Base-by-base conservation (phyloP, 2,329 filamentous ascomycete species). In the Elsinoe batatas region DNA sequence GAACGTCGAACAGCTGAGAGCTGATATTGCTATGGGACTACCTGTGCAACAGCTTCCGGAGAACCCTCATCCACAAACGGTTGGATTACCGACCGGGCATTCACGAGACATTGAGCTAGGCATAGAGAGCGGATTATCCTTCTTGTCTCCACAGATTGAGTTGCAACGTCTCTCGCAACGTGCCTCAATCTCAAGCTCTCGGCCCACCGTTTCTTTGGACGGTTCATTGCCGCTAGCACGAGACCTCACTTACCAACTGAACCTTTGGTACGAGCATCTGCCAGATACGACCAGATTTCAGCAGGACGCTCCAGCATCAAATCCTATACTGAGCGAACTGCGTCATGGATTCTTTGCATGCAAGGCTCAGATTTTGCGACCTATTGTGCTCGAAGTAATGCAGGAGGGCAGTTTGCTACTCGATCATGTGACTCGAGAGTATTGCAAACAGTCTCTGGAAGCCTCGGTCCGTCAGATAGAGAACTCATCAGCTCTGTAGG, bases 51-150 rank as follows among this genome's bases (percentile, higher is more conserved):
- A 20, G 17, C n/a, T n/a, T 30, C 11, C 40, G n/a, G 22, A 33
- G 15, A 35, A 32, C 22, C n/a, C 18, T 20, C 5, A 13, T 11
- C 53, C 17, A 10, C 36, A 33, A 30, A 33, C 20, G 15, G 8
- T 54, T 12, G 51, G 37, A n/a, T 13, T 43, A 10, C 53, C 40
- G 36, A 20, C 53, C 35, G 32, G 37, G 3, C 87, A 91, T 67
- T 91, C 87, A 2, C 87, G 87, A 4, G 87, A 91, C 51, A 85
- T 89, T 18, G 84, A 88, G 61, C 88, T 88, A 56, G 88, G 91
- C 67, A 87, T 82, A 6, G 86, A 85, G 11, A 79, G 91, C 63
- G 87, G 91, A 58, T 74, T 91, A 12, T 91, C 88, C 87, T 93
- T 93, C 65, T 91, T 91, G 63, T 73, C 91, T 30, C 87, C 88